Conservation (phyloP, 2,329 filamentous ascomycete species). For the Claviceps spartinae region DNA sequence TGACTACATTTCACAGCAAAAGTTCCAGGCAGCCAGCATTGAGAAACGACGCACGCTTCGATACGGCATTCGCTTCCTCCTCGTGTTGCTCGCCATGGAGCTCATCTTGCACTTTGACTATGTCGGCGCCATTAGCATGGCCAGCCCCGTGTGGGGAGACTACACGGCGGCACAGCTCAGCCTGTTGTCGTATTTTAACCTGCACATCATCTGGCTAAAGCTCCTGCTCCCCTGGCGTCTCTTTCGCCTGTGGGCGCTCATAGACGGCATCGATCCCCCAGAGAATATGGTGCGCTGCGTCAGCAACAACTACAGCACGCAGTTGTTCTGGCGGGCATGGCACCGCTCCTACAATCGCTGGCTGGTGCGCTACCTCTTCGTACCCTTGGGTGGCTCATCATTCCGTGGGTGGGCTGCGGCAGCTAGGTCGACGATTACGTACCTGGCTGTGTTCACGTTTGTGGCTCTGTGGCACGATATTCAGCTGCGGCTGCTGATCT, state of each 20-base stretch:
- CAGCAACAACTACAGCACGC: slow-evolving; percentile 81
- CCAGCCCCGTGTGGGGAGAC: slow-evolving; percentile 61
- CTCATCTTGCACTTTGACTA: slow-evolving; percentile 85
- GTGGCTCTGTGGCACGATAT: slow-evolving; percentile 98
- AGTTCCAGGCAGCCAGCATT: slow-evolving; percentile 59
- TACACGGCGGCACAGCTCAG: slow-evolving; percentile 82
- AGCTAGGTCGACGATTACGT: slow-evolving; percentile 56
- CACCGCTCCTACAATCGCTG: slow-evolving; percentile 92
- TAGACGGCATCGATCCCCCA: slow-evolving; percentile 85
- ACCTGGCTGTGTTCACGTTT: slow-evolving; percentile 82
- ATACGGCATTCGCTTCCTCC: slow-evolving; percentile 70
- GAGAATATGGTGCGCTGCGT: slow-evolving; percentile 98
- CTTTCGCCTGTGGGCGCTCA: slow-evolving; percentile 88
- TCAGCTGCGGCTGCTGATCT: slow-evolving; percentile 75
- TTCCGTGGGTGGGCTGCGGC: slow-evolving; percentile 31
- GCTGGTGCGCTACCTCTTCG: slow-evolving; percentile 85
- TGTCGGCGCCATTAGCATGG: slow-evolving; percentile 80
- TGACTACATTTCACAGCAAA: slow-evolving; percentile 82
- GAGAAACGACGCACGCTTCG: slow-evolving; percentile 56
- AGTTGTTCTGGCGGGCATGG: slow-evolving; percentile 93
- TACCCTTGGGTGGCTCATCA: slow-evolving; percentile 67
- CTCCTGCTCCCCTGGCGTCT: slow-evolving; percentile 94
- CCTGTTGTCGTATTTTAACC: slow-evolving; percentile 88
- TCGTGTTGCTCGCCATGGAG: slow-evolving; percentile 81
- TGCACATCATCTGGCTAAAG: slow-evolving; percentile 96